A percentile compares a stretch with the other conserved stretches of the same genome.
These are phyloP conservation scores for Zygosaccharomyces sapae DNA, from an alignment of 1,139 yeast genomes.

Conservation along the genomic window DNA sequence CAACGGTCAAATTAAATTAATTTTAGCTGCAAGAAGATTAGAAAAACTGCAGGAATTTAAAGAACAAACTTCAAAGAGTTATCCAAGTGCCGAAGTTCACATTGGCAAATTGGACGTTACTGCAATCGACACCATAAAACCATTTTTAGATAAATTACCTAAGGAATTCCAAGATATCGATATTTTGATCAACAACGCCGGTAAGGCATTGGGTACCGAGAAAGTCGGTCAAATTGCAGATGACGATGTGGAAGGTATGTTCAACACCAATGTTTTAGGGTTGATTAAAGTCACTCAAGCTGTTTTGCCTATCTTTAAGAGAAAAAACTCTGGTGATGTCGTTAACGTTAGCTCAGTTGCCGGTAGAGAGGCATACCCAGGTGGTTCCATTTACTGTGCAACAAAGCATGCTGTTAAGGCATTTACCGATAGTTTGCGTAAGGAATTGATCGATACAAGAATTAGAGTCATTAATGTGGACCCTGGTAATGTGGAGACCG, in stretches of 20 bases:
- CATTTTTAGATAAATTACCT: constrained; percentile 51
- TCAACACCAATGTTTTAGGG: constrained; percentile 71
- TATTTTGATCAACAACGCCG: constrained; percentile 76
- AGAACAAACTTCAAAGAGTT: constrained; percentile 42
- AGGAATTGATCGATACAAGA: constrained; percentile 67
- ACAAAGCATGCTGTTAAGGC: constrained; percentile 78
- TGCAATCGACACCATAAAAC: constrained; percentile 46
- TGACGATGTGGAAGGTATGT: constrained; percentile 58
- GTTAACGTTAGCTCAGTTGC: constrained; percentile 85
- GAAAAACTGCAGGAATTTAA: constrained; percentile 51
- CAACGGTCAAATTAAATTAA: constrained; percentile 59
- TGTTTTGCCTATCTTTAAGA: constrained; percentile 56
- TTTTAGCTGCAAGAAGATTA: constrained; percentile 66
- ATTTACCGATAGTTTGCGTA: constrained; percentile 70
- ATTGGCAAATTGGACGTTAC: constrained; percentile 59
- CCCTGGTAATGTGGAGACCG: constrained; percentile 88
- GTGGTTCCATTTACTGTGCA: constrained; percentile 86
- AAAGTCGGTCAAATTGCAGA: constrained; percentile 54
- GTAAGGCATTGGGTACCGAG: constrained; percentile 69
- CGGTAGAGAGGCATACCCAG: constrained; percentile 82
- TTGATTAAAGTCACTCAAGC: constrained; percentile 67
- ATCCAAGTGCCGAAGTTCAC: constrained; percentile 49
- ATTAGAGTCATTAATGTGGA: constrained; percentile 79
- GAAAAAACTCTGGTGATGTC: constrained; percentile 61
- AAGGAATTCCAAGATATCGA: constrained; percentile 54